Evolutionary conservation across 2,329 filamentous ascomycete genomes (phyloP), one percentile per base, ranked within the genome.

Genomic region (Colletotrichum echinochloae): DNA sequence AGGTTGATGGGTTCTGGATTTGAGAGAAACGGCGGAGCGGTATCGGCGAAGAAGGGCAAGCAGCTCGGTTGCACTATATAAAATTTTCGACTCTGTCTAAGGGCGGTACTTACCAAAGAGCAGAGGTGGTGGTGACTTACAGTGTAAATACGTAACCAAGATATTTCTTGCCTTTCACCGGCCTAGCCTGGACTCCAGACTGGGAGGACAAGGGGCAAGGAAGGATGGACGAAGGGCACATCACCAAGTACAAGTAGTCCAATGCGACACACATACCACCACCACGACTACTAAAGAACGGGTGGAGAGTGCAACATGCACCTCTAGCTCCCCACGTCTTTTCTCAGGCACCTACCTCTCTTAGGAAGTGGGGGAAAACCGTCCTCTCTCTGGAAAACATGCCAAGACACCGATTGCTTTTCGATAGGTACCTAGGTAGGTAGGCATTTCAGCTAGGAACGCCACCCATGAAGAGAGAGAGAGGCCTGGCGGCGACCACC

Each of bases 1-100:
- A 39, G 37, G n/a, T 30, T 66, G 5, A 44, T 39, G 20, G 54
- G 33, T 23, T 7, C 18, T 33, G 57, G n/a, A 26, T 46, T 61
- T 51, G 23, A 11, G 20, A 37, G 11, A 41, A 20, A 14, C 2
- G 8, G 30, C 5, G 35, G 41, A 30, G 20, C 28, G 8, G 30
- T 41, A 41, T 11, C 4, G 51, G 51, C 20, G 9, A 54, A n/a
- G 51, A 35, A 48, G 39, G 49, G 39, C 39, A 23, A 46, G 39
- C 30, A 39, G 59, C 49, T 23, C 12, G 41, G 26, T 30, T 67
- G 65, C 59, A 52, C 59, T 66, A 67, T 63, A 63, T 63, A 67
- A 56, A 61, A 51, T 33, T 37, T 46, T 37, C 39, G 33, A 55
- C 57, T 26, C 35, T n/a, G 30, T 23, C 37, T 23, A 3, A 55